phyloP scores from a whole-genome alignment of 345 rosid species.

The Melastoma malabathricum region DNA sequence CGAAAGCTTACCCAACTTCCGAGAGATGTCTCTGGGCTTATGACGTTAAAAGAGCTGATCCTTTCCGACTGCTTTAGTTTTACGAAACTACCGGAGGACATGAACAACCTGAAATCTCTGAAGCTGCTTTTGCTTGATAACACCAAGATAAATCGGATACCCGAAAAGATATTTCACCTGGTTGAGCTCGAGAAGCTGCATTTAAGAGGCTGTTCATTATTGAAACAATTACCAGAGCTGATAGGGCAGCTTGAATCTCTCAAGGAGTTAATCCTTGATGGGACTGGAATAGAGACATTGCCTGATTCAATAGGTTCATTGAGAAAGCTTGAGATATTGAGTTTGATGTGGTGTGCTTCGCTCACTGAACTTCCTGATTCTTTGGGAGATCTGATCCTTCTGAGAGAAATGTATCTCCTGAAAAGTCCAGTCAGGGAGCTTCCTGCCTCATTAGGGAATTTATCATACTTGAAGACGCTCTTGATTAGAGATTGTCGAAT shows the following conservation, averaged over 20 bases:
- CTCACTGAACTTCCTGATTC: conserved; percentile 22
- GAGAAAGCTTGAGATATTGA: conserved; percentile 27
- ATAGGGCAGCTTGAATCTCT: conserved; percentile 26
- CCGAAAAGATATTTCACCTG: conserved; percentile 24
- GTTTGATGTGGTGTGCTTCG: conserved; percentile 20
- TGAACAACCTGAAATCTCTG: conserved; percentile 27
- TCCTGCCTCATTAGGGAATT: conserved; percentile 26
- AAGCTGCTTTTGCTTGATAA: conserved; percentile 24
- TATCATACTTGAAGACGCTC: conserved; percentile 19
- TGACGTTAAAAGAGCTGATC: conserved; percentile 21
- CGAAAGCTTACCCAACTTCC: conserved; percentile 23
- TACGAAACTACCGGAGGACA: conserved; percentile 22
- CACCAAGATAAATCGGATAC: conserved; percentile 30
- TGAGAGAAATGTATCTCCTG: conserved; percentile 11
- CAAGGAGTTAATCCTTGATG: conserved; percentile 22
- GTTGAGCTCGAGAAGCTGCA: conserved; percentile 32
- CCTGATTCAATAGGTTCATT: conserved; percentile 25
- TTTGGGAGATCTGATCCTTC: conserved; percentile 17
- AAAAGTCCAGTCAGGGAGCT: conserved; percentile 20
- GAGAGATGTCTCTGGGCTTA: conserved; percentile 26
- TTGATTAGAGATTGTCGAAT: conserved; percentile 13
- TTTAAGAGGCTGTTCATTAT: conserved; percentile 13
- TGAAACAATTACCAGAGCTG: conserved; percentile 19
- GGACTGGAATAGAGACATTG: conserved; percentile 17
- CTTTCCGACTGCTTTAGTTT: conserved; percentile 26